Percentiles rank a stretch among this genome's conserved stretches.
Conservation (phyloP, 768 basidiomycete genomes). For the Candolleomyces eurysporus region DNA sequence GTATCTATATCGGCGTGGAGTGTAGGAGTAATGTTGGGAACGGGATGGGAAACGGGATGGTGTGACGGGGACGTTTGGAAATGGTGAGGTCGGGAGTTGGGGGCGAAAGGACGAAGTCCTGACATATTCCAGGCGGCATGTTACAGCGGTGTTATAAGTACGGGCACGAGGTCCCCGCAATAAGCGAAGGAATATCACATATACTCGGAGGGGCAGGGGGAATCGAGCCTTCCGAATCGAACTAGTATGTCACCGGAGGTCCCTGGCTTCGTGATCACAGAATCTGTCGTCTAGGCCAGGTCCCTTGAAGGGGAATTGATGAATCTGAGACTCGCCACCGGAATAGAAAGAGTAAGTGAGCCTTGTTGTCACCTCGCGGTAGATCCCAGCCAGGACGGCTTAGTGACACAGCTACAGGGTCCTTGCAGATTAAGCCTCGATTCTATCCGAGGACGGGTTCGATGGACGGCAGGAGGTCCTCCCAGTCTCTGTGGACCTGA, state of each 20-base stretch:
- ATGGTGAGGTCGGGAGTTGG: conserved; percentile 17
- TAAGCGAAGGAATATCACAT: conserved; percentile 30
- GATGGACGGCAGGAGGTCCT: neutral
- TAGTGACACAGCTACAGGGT: neutral
- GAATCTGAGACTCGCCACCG: neutral
- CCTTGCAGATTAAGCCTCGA: conserved; percentile 1
- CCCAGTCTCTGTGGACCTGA: neutral
- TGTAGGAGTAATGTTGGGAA: neutral
- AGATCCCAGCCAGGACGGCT: neutral
- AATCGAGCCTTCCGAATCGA: conserved; percentile 30
- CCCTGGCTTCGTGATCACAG: conserved; percentile 23
- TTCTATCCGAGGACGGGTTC: neutral
- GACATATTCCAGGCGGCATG: conserved; percentile 32
- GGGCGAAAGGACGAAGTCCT: conserved; percentile 34
- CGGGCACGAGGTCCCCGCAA: conserved; percentile 38
- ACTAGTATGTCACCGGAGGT: conserved; percentile 25
- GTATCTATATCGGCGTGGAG: conserved; percentile 1
- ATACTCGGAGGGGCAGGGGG: conserved; percentile 28
- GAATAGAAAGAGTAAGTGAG: conserved; percentile 1
- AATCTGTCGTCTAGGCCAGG: conserved; percentile 6
- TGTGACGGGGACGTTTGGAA: conserved; percentile 19
- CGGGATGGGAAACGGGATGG: neutral
- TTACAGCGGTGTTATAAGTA: conserved; percentile 34
- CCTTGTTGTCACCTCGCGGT: neutral
- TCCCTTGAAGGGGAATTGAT: neutral